Percentiles rank a stretch among this genome's conserved stretches.
Conservation (phyloP, 768 basidiomycete species). For the Lyophyllum atratum region DNA sequence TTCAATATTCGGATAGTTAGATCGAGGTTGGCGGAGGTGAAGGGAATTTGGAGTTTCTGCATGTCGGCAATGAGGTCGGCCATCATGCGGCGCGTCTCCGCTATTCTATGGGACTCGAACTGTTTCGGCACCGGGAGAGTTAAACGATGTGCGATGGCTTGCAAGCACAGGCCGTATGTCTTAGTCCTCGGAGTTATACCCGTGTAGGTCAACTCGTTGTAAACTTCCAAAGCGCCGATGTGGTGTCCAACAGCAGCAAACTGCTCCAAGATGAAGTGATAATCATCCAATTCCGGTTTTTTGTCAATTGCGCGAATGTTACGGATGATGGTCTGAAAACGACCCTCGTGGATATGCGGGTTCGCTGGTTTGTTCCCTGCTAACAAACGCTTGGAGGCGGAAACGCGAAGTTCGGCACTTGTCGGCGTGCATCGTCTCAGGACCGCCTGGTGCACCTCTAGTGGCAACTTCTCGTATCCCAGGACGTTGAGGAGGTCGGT, state of each 20-base stretch:
- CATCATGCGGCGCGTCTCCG: constrained; percentile 49
- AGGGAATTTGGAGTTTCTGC: constrained; percentile 44
- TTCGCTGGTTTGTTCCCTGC: constrained; percentile 33
- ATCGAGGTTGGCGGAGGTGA: constrained; percentile 66
- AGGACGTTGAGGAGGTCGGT: constrained; percentile 51
- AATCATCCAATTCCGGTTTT: constrained; percentile 61
- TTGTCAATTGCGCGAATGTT: constrained; percentile 63
- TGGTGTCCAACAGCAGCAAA: constrained; percentile 78
- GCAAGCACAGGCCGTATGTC: constrained; percentile 66
- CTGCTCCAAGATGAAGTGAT: constrained; percentile 72
- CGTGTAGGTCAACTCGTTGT: constrained; percentile 52
- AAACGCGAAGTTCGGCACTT: constrained; percentile 43
- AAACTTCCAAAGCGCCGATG: constrained; percentile 58
- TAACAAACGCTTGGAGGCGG: constrained; percentile 42
- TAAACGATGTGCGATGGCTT: constrained; percentile 70
- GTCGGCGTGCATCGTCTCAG: constrained; percentile 66
- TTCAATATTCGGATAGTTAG: constrained; percentile 68
- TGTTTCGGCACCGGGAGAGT: constrained; percentile 52
- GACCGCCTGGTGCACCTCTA: constrained; percentile 68
- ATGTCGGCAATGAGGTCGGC: constrained; percentile 59
- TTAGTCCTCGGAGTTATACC: constrained; percentile 50
- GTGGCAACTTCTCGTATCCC: constrained; percentile 53
- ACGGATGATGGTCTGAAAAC: constrained; percentile 66
- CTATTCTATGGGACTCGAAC: constrained; percentile 35
- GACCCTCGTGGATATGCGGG: constrained; percentile 63